Percentiles rank a stretch among this genome's conserved stretches.
phyloP scores from a whole-genome alignment of 2,329 filamentous ascomycete species.

The Aspergillus sp. region DNA sequence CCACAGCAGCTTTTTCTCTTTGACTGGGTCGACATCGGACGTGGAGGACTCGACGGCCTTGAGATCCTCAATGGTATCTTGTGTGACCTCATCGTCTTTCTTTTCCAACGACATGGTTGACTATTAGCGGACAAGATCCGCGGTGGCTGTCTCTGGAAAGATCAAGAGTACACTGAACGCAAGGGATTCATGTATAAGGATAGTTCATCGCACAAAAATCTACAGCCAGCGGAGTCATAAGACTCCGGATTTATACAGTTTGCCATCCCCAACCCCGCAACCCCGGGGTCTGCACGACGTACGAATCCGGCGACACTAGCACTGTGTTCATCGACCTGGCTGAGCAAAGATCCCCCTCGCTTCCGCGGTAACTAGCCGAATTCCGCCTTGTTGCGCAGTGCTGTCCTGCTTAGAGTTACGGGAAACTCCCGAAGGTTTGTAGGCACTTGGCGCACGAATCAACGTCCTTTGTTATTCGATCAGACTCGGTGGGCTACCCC shows the following conservation, averaged over 20 bases:
- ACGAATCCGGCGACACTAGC: neutral
- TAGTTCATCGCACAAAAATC: too few relatives aligned
- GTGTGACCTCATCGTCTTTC: neutral
- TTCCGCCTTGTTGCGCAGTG: neutral
- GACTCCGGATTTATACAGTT: too few relatives aligned
- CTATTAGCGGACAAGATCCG: neutral
- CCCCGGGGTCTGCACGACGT: neutral
- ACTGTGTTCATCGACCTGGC: too few relatives aligned
- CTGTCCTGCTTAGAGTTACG: neutral
- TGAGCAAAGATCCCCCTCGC: neutral
- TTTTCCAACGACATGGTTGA: neutral
- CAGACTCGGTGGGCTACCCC: neutral
- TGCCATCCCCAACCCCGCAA: neutral
- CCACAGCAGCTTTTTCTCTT: slow-evolving; percentile 44
- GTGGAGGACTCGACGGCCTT: slow-evolving; percentile 4
- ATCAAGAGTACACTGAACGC: neutral
- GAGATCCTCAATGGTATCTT: slow-evolving; percentile 18
- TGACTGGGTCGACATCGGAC: slow-evolving; percentile 19
- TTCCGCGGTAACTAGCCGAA: neutral
- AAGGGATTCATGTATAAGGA: neutral
- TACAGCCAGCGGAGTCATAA: too few relatives aligned
- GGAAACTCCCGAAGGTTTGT: neutral
- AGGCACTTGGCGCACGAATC: neutral
- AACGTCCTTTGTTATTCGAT: neutral
- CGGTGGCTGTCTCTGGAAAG: neutral